Percentiles rank a stretch among this genome's conserved stretches.
These are phyloP conservation scores for Schwanniomyces vanrijiae DNA, from an alignment of 805 yeast genomes.

Conservation along the genomic window DNA sequence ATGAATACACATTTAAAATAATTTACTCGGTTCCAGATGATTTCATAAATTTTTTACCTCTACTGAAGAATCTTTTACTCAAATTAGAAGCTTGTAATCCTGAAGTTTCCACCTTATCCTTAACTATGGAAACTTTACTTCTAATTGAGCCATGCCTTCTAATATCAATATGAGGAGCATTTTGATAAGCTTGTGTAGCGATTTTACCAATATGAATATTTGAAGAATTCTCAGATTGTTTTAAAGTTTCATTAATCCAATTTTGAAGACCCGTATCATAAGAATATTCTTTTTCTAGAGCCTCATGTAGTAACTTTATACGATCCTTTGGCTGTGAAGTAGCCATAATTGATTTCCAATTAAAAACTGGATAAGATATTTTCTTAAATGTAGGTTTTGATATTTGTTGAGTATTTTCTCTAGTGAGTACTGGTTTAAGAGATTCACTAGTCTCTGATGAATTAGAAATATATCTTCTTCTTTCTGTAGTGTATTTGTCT, in stretches of 20 bases:
- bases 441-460: background rate
- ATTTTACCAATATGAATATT: conserved; percentile 49
- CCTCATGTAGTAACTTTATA: conserved; percentile 41
- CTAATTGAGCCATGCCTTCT: conserved; percentile 51
- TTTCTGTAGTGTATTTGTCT: background rate
- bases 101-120: conserved; percentile 46
- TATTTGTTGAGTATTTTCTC: background rate
- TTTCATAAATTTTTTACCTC: conserved; percentile 54
- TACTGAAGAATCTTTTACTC: conserved; percentile 54
- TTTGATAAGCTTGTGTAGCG: conserved; percentile 65
- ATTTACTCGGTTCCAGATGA: conserved; percentile 7
- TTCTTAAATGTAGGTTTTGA: background rate
- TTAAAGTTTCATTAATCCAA: conserved; percentile 54
- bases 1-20: background rate
- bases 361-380: conserved; percentile 32
- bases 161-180: conserved; percentile 57
- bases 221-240: conserved; percentile 30
- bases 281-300: conserved; percentile 39
- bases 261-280: conserved; percentile 58
- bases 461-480: background rate
- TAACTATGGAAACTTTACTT: conserved; percentile 48
- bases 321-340: conserved; percentile 43
- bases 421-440: background rate
- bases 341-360: conserved; percentile 42
- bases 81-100: conserved; percentile 51